Evolutionary conservation across 306 rosid genomes (phyloP), one percentile per base, ranked within the genome.

Genomic region (Mucuna pruriens): DNA sequence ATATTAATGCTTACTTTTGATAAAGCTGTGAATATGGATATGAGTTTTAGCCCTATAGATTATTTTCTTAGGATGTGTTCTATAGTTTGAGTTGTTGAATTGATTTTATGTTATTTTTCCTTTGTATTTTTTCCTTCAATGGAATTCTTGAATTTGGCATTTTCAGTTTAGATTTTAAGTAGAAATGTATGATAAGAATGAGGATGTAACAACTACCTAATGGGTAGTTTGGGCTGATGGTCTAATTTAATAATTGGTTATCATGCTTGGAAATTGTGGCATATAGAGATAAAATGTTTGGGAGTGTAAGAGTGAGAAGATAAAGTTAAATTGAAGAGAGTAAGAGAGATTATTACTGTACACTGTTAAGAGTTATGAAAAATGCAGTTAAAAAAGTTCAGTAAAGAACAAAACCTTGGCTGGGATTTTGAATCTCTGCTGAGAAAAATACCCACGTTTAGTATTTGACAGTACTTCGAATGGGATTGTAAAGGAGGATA

Each of bases 111-210:
- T 26, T 62, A 17, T 44, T 40, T 74, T 17, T 23, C 29, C 60
- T 12, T 11, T 19, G 20, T 26, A 51, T 20, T 40, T 39, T 52
- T 29, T 11, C 11, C 38, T 44, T 42, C 29, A 49, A 48, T 61
- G 74, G 40, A 67, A 48, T 75, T 75, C 33, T 65, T 76, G 62
- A 57, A 58, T 46, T 80, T 80, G 39, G 58, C 20, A 46, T 54
- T 64, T 76, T 13, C 22, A 25, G 38, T 57, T 67, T 57, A 46
- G 65, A 9, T 58, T 46, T 76, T 36, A 26, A 62, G 34, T 49
- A 15, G 25, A 44, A 52, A 38, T 15, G 31, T 55, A 34, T 33
- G 36, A 71, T 64, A 23, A 52, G 19, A 82, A 69, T 57, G 49
- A 33, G 66, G 17, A 58, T 70, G 22, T 39, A 51, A 26, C 69